Percentiles rank a stretch among this genome's conserved stretches.
Evolutionary conservation across 345 rosid genomes (phyloP).

Genomic region (Adansonia digitata): DNA sequence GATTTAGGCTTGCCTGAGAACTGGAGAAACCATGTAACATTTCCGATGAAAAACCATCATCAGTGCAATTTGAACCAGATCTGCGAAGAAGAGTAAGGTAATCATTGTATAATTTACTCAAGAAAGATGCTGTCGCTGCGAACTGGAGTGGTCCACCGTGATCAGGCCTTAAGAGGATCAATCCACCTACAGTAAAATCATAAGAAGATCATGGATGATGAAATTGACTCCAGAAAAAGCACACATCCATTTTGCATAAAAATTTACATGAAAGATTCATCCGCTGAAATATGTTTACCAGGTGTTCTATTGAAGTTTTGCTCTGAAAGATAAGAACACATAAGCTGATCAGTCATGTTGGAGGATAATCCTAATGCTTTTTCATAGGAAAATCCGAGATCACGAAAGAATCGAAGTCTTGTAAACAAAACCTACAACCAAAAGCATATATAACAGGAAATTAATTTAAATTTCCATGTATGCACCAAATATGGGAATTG

Average conservation of each 20-base stretch:
- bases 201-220: no score
- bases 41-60: conserved; percentile 28
- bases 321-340: conserved; percentile 45
- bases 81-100: conserved; percentile 38
- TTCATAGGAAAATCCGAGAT: conserved; percentile 48
- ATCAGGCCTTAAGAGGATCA: conserved; percentile 43
- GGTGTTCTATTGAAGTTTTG: conserved; percentile 29
- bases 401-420: conserved; percentile 41
- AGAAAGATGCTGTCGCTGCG: conserved; percentile 56
- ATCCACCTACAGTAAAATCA: conserved; percentile 37
- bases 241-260: not conserved
- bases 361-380: conserved; percentile 30
- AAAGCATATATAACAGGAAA: not conserved
- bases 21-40: conserved; percentile 39
- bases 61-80: conserved; percentile 34
- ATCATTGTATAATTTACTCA: conserved; percentile 52
- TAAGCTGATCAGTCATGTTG: conserved; percentile 24
- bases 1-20: conserved; percentile 37
- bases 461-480: not conserved
- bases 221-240: not conserved
- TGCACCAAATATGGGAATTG: not conserved
- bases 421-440: conserved; percentile 51
- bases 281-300: conserved; percentile 23
- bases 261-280: not conserved
- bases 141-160: conserved; percentile 34